These are phyloP conservation scores for Syzygium oleosum DNA, from an alignment of 345 rosid genomes.

Conservation along the genomic window DNA sequence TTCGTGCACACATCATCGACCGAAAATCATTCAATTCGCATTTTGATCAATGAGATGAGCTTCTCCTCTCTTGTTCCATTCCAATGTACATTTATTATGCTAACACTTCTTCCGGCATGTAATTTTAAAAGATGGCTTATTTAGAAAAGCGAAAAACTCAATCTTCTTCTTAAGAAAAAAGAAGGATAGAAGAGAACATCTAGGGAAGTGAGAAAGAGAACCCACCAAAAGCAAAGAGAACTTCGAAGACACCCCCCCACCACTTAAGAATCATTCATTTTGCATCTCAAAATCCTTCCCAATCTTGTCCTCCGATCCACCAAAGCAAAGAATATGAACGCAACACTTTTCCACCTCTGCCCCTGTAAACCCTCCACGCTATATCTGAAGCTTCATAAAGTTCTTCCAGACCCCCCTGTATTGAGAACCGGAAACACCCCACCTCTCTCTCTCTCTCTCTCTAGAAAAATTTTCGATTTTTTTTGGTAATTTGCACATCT, in stretches of 20 bases:
- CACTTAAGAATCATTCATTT: not conserved
- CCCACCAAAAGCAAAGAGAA: constrained; percentile 26
- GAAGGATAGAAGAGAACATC: constrained; percentile 32
- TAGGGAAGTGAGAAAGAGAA: constrained; percentile 62
- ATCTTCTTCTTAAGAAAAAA: not conserved
- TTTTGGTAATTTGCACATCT: not conserved
- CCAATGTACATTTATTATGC: not conserved
- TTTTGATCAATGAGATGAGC: not conserved
- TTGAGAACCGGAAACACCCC: constrained; percentile 42
- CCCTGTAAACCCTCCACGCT: constrained; percentile 6
- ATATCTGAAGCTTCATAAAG: constrained; percentile 34
- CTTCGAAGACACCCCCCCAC: constrained; percentile 14
- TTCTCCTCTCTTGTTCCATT: not conserved
- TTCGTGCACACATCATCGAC: not conserved
- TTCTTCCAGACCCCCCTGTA: constrained; percentile 46
- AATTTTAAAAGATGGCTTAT: not conserved
- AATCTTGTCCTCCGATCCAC: constrained; percentile 21
- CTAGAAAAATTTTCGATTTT: not conserved
- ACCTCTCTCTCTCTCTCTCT: constrained; percentile 7
- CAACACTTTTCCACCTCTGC: constrained; percentile 11
- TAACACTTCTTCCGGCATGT: not conserved
- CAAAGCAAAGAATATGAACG: constrained; percentile 43
- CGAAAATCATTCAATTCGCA: not conserved
- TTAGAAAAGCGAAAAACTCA: not conserved
- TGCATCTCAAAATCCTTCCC: constrained; percentile 24